Evolutionary conservation across 176 grass and related monocot species (phyloP).

Genomic region (Elymus sibiricus): DNA sequence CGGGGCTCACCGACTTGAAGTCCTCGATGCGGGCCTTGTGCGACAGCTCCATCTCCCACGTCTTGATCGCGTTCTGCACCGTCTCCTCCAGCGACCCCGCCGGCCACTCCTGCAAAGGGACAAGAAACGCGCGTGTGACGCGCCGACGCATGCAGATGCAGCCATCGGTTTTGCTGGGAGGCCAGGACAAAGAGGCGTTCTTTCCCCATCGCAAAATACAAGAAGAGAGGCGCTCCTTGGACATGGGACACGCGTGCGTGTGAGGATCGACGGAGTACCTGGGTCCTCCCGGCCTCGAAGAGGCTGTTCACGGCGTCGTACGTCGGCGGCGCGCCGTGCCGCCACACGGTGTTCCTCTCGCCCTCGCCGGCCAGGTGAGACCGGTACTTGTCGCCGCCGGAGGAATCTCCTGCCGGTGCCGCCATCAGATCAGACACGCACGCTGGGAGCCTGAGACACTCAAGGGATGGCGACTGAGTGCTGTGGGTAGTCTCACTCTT

Average conservation of each 20-base stretch:
- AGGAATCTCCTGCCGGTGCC: background rate
- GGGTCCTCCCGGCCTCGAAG: conserved; percentile 75
- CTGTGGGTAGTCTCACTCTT: background rate
- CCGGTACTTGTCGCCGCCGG: conserved; percentile 66
- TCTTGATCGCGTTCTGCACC: conserved; percentile 92
- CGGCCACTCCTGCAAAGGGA: conserved; percentile 58
- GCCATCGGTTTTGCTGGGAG: background rate
- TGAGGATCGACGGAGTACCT: background rate
- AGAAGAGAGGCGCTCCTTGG: background rate
- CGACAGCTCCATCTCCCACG: conserved; percentile 98
- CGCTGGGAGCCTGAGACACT: background rate
- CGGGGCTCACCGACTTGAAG: conserved; percentile 82
- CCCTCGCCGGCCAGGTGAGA: conserved; percentile 61
- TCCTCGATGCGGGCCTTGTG: conserved; percentile 68
- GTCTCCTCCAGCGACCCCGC: conserved; percentile 77
- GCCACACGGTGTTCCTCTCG: conserved; percentile 75
- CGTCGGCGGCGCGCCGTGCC: conserved; percentile 66
- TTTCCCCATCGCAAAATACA: too few relatives aligned
- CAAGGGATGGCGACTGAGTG: background rate
- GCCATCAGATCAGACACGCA: conserved; percentile 30
- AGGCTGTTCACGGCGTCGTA: conserved; percentile 83
- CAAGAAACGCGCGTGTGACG: background rate
- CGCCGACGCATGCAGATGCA: background rate
- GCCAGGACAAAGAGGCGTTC: background rate
- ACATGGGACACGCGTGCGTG: background rate